Evolutionary conservation across 305 asterid species (phyloP).

Genomic region (Plantago coronopus): DNA sequence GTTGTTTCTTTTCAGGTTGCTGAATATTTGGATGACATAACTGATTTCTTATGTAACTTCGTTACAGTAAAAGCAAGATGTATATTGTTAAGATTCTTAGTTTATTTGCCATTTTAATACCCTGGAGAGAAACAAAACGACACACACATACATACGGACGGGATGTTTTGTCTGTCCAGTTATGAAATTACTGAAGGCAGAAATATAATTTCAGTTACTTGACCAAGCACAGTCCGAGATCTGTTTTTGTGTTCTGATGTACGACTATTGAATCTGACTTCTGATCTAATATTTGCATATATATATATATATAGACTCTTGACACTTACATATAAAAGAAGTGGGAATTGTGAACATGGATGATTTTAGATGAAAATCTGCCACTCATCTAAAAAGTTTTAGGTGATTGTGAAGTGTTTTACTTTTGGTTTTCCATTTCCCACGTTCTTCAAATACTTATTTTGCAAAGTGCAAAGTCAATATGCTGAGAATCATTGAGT

Average conservation of each 20-base stretch:
- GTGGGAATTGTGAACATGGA: too few species aligned
- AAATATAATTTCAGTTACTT: not conserved
- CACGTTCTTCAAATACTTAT: too few species aligned
- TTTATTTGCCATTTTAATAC: not conserved
- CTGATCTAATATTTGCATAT: not conserved
- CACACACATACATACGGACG: too few species aligned
- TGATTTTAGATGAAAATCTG: too few species aligned
- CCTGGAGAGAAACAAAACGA: not conserved
- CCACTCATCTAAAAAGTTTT: too few species aligned
- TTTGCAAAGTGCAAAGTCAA: too few species aligned
- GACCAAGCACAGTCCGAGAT: not conserved
- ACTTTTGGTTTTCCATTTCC: too few species aligned
- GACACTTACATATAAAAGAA: too few species aligned
- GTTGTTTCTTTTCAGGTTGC: constrained; percentile 26
- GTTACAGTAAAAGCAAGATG: not conserved
- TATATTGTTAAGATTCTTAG: not conserved
- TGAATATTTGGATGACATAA: not conserved
- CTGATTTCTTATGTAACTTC: not conserved
- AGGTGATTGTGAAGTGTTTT: too few species aligned
- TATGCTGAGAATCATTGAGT: too few species aligned
- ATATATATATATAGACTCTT: too few species aligned
- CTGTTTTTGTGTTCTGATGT: too few species aligned
- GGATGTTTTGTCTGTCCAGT: not conserved
- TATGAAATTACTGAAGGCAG: not conserved
- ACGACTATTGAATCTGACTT: not conserved